Conservation (phyloP, 2,329 filamentous ascomycete species). For the Fusarium musae region DNA sequence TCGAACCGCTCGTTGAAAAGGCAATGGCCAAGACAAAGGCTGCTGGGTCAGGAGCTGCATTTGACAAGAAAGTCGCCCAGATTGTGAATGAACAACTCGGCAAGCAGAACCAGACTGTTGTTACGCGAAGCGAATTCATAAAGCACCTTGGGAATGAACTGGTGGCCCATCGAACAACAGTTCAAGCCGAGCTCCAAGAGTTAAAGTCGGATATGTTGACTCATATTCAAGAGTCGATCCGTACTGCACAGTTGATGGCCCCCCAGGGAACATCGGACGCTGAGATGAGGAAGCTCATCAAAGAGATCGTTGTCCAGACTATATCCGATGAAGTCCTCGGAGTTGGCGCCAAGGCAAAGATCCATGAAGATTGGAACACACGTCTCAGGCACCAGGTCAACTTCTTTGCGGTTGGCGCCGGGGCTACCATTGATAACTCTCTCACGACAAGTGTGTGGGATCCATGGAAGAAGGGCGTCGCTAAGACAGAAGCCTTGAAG, state of each 20-base stretch:
- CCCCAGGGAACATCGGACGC: constrained; percentile 51
- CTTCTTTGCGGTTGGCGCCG: constrained; percentile 74
- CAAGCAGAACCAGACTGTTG: constrained; percentile 49
- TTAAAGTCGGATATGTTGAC: constrained; percentile 51
- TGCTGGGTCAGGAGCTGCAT: constrained; percentile 48
- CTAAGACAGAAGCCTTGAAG: constrained; percentile 9
- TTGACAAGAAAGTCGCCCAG: constrained; percentile 50
- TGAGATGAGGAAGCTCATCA: constrained; percentile 56
- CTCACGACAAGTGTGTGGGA: constrained; percentile 70
- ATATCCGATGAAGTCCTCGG: constrained; percentile 59
- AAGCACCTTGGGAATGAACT: constrained; percentile 54
- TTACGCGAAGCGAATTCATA: constrained; percentile 63
- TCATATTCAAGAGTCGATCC: constrained; percentile 48
- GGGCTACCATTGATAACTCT: constrained; percentile 70
- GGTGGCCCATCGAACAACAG: constrained; percentile 51
- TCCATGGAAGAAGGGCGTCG: constrained; percentile 37
- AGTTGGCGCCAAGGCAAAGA: constrained; percentile 58
- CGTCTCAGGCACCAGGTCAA: constrained; percentile 71
- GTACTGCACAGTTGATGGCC: constrained; percentile 39
- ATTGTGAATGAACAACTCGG: constrained; percentile 52
- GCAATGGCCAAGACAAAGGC: constrained; percentile 50
- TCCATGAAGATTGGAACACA: constrained; percentile 56
- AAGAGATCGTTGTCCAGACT: constrained; percentile 55
- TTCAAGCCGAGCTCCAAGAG: constrained; percentile 54
- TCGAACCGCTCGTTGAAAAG: constrained; percentile 47